Conservation (phyloP, 768 basidiomycete genomes). For the Boletus rufocinnamomeus region DNA sequence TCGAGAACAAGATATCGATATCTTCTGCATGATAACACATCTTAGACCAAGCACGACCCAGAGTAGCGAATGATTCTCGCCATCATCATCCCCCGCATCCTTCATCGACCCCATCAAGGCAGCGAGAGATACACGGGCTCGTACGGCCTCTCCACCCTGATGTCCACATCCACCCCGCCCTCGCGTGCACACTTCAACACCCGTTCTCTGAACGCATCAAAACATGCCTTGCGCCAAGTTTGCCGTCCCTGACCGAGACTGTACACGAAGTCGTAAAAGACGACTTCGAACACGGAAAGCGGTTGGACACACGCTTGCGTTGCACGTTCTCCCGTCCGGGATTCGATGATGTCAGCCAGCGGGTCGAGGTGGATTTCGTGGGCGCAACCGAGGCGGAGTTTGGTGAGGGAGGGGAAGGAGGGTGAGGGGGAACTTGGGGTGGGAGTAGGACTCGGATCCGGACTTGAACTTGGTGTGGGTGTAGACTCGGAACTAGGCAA, state of each 20-base stretch:
- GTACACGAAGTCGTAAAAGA: slow-evolving; percentile 28
- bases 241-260: slow-evolving; percentile 10
- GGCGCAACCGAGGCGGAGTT: slow-evolving; percentile 26
- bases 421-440: neutral
- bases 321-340: slow-evolving; percentile 20
- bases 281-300: slow-evolving; percentile 23
- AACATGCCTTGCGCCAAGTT: slow-evolving; percentile 18
- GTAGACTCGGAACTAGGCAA: neutral
- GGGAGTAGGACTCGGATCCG: neutral
- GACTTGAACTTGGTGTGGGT: neutral
- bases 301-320: slow-evolving; percentile 8
- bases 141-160: slow-evolving; percentile 29
- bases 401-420: slow-evolving; percentile 19
- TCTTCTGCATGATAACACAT: neutral
- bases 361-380: slow-evolving; percentile 21
- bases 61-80: no score
- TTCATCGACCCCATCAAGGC: slow-evolving; percentile 7
- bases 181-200: slow-evolving; percentile 26
- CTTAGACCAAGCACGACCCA: neutral
- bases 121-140: slow-evolving; percentile 26
- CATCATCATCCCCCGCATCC: neutral
- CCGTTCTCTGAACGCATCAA: slow-evolving; percentile 24
- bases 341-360: slow-evolving; percentile 21
- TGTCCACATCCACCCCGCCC: slow-evolving; percentile 26
- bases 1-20: neutral